Conservation (phyloP, 78 protist genomes). For the Acrasis kona region DNA sequence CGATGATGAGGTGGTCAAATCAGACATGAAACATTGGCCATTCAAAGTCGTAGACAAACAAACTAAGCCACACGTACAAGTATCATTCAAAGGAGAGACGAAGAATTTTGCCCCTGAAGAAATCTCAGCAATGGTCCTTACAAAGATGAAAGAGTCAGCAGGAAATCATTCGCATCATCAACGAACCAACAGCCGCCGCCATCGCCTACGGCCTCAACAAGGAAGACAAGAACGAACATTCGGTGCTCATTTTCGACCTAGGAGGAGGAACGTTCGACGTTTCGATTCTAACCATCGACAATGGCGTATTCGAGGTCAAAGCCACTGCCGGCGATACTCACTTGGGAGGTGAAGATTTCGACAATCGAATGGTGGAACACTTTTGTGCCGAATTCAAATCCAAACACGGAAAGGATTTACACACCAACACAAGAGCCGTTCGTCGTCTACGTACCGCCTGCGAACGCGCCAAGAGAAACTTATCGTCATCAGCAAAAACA, state of each 20-base stretch:
- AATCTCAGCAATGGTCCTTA: constrained; percentile 80
- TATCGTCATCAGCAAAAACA: no score
- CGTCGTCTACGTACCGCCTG: constrained; percentile 79
- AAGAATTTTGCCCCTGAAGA: constrained; percentile 70
- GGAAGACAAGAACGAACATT: constrained; percentile 5
- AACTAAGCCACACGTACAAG: neutral
- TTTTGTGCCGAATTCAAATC: constrained; percentile 65
- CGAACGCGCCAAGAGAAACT: constrained; percentile 58
- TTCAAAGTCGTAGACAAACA: neutral
- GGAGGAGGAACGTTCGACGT: constrained; percentile 83
- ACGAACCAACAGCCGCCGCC: constrained; percentile 85
- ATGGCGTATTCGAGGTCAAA: constrained; percentile 89
- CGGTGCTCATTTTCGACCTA: constrained; percentile 63
- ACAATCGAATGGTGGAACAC: no score
- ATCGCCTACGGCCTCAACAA: constrained; percentile 63
- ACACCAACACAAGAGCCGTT: constrained; percentile 59
- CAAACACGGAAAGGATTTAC: constrained; percentile 60
- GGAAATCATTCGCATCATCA: constrained; percentile 62
- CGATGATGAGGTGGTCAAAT: constrained; percentile 49
- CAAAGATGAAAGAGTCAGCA: constrained; percentile 87
- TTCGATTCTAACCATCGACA: constrained; percentile 58
- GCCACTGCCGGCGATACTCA: constrained; percentile 83
- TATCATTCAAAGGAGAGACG: constrained; percentile 5
- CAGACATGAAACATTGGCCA: constrained; percentile 72
- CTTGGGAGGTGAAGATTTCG: no score